Evolutionary conservation across 306 rosid species (phyloP), one percentile per base, ranked within the genome.

Genomic region (Citrullus amarus): DNA sequence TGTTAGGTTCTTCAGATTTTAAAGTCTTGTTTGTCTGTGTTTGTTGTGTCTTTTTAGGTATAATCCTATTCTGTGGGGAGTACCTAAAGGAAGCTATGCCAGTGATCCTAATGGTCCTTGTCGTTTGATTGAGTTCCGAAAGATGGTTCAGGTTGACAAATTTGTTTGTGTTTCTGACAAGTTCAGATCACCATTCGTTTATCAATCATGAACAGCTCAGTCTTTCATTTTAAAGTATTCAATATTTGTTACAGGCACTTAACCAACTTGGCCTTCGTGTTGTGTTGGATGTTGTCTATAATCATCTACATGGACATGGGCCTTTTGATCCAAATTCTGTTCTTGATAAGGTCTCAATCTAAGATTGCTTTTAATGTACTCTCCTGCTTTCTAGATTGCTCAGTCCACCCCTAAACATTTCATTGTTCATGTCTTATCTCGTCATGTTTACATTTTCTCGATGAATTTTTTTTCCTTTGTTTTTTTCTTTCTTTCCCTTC

Each of bases 51-150:
- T 77, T 81, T 44, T 36, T 65, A 95, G 98, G 90, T 95, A 91
- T 83, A 95, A 92, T 85, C 98, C 98, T 81, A 90, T 92, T 78
- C 87, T 95, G 65, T 92, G 97, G 96, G 98, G 98, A 8, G 96
- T 91, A 70, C 98, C 98, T 50, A 95, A 95, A 89, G 98, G 98
- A 79, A 89, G 98, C 85, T 95, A 95, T 84, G 96, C 98, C 62
- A 91, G 91, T 82, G 82, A 86, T 65, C 90, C 97, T 51, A 88
- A 88, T 81, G 96, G 98, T 82, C 86, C 96, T 69, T 81, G 62
- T 81, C 96, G 97, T 70, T 84, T 83, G 48, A 74, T 87, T 80
- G 98, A 92, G 91, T 92, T 95, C 60, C 89, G 98, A 75, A 87
- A 88, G 88, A 95, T 92, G 97, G 89, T 95, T 85, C 93, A 92